Evolutionary conservation across 257 asterid genomes (phyloP).

Genomic region (Jasminum sambac): DNA sequence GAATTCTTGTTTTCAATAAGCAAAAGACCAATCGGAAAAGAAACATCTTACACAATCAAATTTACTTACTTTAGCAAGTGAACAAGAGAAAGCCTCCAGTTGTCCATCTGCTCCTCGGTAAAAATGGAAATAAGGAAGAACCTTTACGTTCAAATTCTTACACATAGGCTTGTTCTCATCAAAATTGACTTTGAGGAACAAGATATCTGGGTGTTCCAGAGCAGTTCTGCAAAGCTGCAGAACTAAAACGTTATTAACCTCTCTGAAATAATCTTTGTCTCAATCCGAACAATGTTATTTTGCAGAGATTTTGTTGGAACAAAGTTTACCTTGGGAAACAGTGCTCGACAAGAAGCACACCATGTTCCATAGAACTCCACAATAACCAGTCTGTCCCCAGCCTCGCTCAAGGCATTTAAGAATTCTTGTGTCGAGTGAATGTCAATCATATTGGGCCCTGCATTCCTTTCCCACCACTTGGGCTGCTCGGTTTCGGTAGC

Average conservation of each 20-base stretch:
- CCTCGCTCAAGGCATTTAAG: slow-evolving; percentile 68
- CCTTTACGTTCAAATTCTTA: slow-evolving; percentile 85
- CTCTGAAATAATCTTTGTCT: too few species aligned
- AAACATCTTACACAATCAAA: neutral
- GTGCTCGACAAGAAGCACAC: slow-evolving; percentile 95
- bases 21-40: neutral
- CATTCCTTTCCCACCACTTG: slow-evolving; percentile 90
- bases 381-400: slow-evolving; percentile 80
- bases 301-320: neutral
- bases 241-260: slow-evolving; percentile 4
- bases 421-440: slow-evolving; percentile 83
- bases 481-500: slow-evolving; percentile 66
- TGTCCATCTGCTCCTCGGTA: slow-evolving; percentile 96
- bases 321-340: slow-evolving; percentile 72
- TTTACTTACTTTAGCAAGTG: slow-evolving; percentile 80
- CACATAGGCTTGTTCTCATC: slow-evolving; percentile 92
- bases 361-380: slow-evolving; percentile 92
- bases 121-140: slow-evolving; percentile 93
- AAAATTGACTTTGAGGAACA: slow-evolving; percentile 84
- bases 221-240: slow-evolving; percentile 84
- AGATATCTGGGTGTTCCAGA: slow-evolving; percentile 62
- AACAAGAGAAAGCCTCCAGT: slow-evolving; percentile 89
- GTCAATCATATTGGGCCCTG: slow-evolving; percentile 88
- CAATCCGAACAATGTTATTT: too few species aligned
- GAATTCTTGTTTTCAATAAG: neutral